Base-by-base conservation (phyloP, 2,329 filamentous ascomycete genomes). In the Fusarium hostae region DNA sequence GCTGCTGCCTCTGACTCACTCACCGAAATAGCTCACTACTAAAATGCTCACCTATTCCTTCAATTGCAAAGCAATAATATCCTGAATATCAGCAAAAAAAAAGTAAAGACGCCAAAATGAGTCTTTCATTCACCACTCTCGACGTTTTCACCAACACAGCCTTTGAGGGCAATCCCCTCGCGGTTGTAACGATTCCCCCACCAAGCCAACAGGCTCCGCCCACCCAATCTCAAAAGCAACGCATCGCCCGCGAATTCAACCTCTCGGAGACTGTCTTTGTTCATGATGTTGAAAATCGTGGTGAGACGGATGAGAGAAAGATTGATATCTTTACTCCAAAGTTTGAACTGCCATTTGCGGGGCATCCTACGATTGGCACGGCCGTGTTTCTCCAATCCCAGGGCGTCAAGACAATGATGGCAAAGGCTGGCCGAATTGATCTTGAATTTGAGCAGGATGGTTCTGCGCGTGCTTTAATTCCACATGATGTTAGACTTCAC, bases 401-500 rank as follows among this genome's bases (percentile, higher is more conserved):
- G 62, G 75, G 77, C 54, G 78, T 85, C 32, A 70, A 79, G 40
- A 81, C 80, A 3, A 78, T 90, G 15, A 70, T 84, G 22, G 88
- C 86, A 13, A 88, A 88, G 65, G 87, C 88, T 3, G 89, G 89
- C 2, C 83, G 83, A 12, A 88, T 90, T 65, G 76, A 81, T 5
- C 82, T 89, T 57, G 70, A 72, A 65, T 52, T 59, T 39, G 63
- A 71, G 11, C 58, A 47, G 7, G 59, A 85, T 81, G 77, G 83
- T 78, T 66, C 83, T 10, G 88, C 90, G 1, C 85, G 84, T 34
- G 91, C 91, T 10, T 79, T 79, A 3, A 90, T 94, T 62, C 91
- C 92, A 22, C 90, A 93, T 76, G 83, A 91, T 66, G 84, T 91
- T 52, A 90, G 88, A 72, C 76, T 90, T 60, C 92, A 94, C 78